Evolutionary conservation across 1,139 yeast genomes (phyloP).

Genomic region (Arxiozyma heterogenica): DNA sequence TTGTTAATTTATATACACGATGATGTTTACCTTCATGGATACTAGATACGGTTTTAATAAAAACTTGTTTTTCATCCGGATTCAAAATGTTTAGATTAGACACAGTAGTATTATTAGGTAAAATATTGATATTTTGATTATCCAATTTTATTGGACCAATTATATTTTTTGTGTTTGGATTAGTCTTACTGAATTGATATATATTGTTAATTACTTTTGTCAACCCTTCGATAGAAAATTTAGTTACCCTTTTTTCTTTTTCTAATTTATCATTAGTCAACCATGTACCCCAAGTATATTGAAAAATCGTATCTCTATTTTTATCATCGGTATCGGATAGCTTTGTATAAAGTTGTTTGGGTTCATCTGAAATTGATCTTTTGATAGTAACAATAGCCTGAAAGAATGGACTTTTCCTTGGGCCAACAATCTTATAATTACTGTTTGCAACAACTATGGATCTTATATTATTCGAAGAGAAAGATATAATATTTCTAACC

Average conservation of each 20-base stretch:
- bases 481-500: background rate
- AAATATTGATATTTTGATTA: conserved; percentile 37
- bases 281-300: conserved; percentile 96
- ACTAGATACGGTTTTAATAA: conserved; percentile 65
- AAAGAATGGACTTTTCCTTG: background rate
- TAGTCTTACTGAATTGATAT: conserved; percentile 31
- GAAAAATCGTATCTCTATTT: conserved; percentile 64
- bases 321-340: conserved; percentile 58
- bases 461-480: background rate
- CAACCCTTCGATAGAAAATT: conserved; percentile 73
- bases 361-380: conserved; percentile 19
- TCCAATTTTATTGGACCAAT: conserved; percentile 33
- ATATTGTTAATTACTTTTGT: conserved; percentile 40
- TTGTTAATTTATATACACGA: conserved; percentile 64
- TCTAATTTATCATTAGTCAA: conserved; percentile 65
- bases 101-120: conserved; percentile 40
- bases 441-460: background rate
- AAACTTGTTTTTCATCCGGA: conserved; percentile 36
- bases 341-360: conserved; percentile 37
- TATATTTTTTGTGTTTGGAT: conserved; percentile 18
- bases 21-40: conserved; percentile 93
- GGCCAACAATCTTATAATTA: no score
- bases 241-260: conserved; percentile 68
- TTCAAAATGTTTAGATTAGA: conserved; percentile 37
- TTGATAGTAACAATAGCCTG: background rate